Evolutionary conservation across 208 protist species (phyloP), one percentile per base, ranked within the genome.

Genomic region (Herpetomonas tarakana): DNA sequence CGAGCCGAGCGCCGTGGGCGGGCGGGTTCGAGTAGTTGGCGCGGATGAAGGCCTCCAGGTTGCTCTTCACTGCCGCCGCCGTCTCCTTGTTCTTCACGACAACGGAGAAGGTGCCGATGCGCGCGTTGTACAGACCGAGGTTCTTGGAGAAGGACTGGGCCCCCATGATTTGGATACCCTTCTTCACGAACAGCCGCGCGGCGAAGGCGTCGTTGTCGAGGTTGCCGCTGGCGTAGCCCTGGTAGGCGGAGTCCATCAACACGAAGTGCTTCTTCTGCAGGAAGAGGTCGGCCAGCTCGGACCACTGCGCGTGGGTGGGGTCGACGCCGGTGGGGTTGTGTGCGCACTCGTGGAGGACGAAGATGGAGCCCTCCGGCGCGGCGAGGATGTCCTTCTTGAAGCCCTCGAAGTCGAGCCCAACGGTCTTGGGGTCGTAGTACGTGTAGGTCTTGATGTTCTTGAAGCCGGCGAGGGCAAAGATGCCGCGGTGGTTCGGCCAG

Each of bases 321-420:
- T 99, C 98, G 2, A 98, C 88, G 29, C 98, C 98, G 16, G 98
- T 99, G 57, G 98, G 98, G 78, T 99, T 99, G 87, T 99, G 98
- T 11, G 98, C 98, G 72, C 97, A 99, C 16, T 93, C 79, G 74
- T 99, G 98, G 29, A 99, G 74, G 19, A 99, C 46, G 24, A 99
- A 79, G 4, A 98, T 76, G 28, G 90, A 96, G 19, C 90, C 78
- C 16, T 92, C 74, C 26, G 93, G 93, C 2, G 86, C 86, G 16
- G 38, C 62, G 1, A 47, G 30, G 26, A 97, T 72, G 51, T 92
- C 88, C 31, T 68, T 77, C 41, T 96, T 69, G 63, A 94, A 77
- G 12, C 92, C 96, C 26, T 89, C 80, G 66, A 97, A 86, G 72
- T 96, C 88, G 16, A 98, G 69, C 9, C 67, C 54, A 26, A 73